Base-by-base conservation (phyloP, 768 basidiomycete species). In the Lepiota brunneoincarnata region DNA sequence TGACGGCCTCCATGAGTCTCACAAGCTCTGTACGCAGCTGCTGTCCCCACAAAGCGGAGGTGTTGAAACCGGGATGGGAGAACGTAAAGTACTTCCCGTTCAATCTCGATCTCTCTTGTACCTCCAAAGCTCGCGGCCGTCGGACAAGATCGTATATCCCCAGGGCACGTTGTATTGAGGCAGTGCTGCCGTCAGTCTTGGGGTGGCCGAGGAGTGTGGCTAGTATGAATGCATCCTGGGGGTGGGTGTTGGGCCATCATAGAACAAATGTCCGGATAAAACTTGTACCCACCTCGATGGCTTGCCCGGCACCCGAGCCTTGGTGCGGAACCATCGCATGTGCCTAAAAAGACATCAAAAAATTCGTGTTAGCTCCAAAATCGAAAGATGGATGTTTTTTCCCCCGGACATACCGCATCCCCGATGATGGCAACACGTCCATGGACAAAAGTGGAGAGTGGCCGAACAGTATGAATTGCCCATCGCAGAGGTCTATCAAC, bases 381-480 rank as follows among this genome's bases (percentile, higher is more conserved):
- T 40, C 46, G 15, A 10, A 40, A 49, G n/a, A n/a, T n/a, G 39
- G 11, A 31, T 31, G 7, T 31, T 3, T n/a, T n/a, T n/a, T n/a
- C n/a, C n/a, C n/a, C 20, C 52, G 12, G 28, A 59, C 61, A 69
- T 72, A 69, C 86, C 3, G 79, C 80, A 65, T 81, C 79, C 12
- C 79, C 79, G 39, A 80, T 56, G 48, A 81, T 63, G 5, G 69
- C 75, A 17, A 72, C 83, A 9, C 76, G 67, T 15, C 79, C 82
- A n/a, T 72, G 73, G 2, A 77, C 74, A 49, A 76, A 80, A 6
- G 80, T 71, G 0, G 70, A 69, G 18, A 89, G 64, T 5, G 83
- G 78, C 48, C 72, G 73, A 2, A 82, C 69, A 3, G 73, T 77
- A 61, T 87, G 82, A 26, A 90, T 76, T 0, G 83, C 84, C 88